Conservation (phyloP, 1,284 basidiomycete genomes). For the Moesziomyces aphidis region DNA sequence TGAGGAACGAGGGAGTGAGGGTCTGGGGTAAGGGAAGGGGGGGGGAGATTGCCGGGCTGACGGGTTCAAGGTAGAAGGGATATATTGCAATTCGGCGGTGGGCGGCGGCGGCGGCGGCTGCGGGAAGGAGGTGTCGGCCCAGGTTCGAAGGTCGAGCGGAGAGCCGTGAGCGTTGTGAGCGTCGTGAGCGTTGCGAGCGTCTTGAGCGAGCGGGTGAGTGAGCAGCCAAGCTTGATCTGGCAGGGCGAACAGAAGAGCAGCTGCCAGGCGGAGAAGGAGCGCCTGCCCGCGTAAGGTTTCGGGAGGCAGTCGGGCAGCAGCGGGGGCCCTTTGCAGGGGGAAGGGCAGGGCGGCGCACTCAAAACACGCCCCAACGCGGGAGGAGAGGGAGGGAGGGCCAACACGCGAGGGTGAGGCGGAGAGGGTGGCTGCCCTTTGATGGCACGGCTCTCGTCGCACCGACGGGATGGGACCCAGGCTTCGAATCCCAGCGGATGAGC, state of each 20-base stretch:
- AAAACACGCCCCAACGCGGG: too few species aligned
- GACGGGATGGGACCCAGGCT: neutral
- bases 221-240: too few species aligned
- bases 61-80: slow-evolving; percentile 10
- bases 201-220: too few species aligned
- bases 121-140: slow-evolving; percentile 1
- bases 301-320: neutral
- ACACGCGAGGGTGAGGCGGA: too few species aligned
- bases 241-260: neutral
- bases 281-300: neutral
- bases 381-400: too few species aligned
- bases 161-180: neutral
- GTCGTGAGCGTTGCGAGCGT: too few species aligned
- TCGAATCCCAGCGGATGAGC: neutral
- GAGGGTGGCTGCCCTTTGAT: neutral
- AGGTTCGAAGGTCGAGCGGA: neutral
- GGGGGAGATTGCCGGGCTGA: neutral
- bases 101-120: too few species aligned
- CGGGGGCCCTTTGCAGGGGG: neutral
- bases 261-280: neutral
- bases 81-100: slow-evolving; percentile 20
- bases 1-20: neutral
- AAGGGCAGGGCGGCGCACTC: neutral
- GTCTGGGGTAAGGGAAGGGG: slow-evolving; percentile 1
- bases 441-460: neutral